Percentiles rank a stretch among this genome's conserved stretches.
Evolutionary conservation across 2,329 filamentous ascomycete species (phyloP).

Genomic region (Aspergillus floridensis): DNA sequence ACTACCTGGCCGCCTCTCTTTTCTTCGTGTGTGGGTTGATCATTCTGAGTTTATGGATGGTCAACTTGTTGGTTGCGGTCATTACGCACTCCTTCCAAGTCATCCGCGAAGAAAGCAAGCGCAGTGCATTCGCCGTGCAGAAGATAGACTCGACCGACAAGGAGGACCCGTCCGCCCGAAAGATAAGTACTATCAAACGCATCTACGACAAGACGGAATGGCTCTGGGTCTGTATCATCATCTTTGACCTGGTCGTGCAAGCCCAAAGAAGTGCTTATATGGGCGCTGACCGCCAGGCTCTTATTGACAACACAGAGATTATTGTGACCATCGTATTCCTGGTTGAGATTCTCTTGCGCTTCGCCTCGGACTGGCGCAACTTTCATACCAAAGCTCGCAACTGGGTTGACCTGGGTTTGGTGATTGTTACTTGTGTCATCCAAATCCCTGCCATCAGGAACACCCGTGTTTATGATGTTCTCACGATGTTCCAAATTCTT

Average conservation of each 20-base stretch:
- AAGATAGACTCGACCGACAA: conserved; percentile 54
- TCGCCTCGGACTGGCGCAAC: conserved; percentile 72
- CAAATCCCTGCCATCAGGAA: conserved; percentile 76
- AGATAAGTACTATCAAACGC: conserved; percentile 58
- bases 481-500: conserved; percentile 90
- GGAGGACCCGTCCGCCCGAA: conserved; percentile 33
- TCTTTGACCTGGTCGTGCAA: conserved; percentile 75
- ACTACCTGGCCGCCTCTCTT: conserved; percentile 81
- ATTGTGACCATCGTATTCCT: conserved; percentile 75
- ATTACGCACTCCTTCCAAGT: conserved; percentile 99
- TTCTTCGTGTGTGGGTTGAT: conserved; percentile 73
- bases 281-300: conserved; percentile 56
- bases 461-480: conserved; percentile 74
- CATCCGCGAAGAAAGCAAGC: conserved; percentile 92
- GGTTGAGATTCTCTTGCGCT: conserved; percentile 76
- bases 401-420: conserved; percentile 75
- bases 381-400: conserved; percentile 76
- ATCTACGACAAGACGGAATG: conserved; percentile 71
- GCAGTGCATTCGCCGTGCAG: conserved; percentile 84
- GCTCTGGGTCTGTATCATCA: conserved; percentile 79
- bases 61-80: conserved; percentile 90
- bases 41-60: conserved; percentile 93
- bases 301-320: conserved; percentile 72
- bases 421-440: conserved; percentile 78
- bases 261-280: conserved; percentile 74